Conservation (phyloP, 2,329 filamentous ascomycete genomes). For the Neonectria coccinea region DNA sequence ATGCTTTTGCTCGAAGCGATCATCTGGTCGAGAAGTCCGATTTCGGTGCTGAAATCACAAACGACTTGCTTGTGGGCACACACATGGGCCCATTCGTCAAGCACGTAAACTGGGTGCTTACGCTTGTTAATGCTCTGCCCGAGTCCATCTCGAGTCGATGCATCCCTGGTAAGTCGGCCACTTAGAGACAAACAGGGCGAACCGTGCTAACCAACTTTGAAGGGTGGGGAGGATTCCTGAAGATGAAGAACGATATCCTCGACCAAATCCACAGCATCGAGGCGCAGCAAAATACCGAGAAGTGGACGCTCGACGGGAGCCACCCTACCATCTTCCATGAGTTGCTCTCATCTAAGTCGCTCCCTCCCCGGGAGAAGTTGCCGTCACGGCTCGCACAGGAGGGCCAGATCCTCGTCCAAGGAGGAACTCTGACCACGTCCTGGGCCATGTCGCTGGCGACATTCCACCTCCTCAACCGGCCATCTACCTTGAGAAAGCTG, state of each 20-base stretch:
- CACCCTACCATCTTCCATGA: conserved; percentile 53
- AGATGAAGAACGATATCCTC: conserved; percentile 54
- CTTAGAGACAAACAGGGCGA: not conserved
- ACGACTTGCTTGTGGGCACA: conserved; percentile 53
- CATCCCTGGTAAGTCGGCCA: conserved; percentile 42
- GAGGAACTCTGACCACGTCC: conserved; percentile 56
- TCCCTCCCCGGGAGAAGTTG: conserved; percentile 51
- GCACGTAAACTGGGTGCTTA: conserved; percentile 52
- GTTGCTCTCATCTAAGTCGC: conserved; percentile 47
- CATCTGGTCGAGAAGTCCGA: conserved; percentile 51
- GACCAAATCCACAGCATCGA: conserved; percentile 52
- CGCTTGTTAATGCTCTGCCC: conserved; percentile 51
- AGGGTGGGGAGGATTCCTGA: conserved; percentile 54
- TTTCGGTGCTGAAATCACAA: conserved; percentile 52
- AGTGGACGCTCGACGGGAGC: conserved; percentile 50
- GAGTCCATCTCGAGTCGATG: conserved; percentile 52
- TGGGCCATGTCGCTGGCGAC: conserved; percentile 51
- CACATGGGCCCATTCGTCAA: conserved; percentile 53
- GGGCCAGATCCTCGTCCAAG: conserved; percentile 53
- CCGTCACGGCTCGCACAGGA: conserved; percentile 52
- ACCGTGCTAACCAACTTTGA: conserved; percentile 15
- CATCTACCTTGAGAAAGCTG: conserved; percentile 46
- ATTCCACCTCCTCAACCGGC: conserved; percentile 52
- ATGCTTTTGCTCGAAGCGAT: conserved; percentile 52
- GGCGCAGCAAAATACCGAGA: conserved; percentile 48